Conservation (phyloP, 2,329 filamentous ascomycete genomes). For the Albophoma yamanashiensis region DNA sequence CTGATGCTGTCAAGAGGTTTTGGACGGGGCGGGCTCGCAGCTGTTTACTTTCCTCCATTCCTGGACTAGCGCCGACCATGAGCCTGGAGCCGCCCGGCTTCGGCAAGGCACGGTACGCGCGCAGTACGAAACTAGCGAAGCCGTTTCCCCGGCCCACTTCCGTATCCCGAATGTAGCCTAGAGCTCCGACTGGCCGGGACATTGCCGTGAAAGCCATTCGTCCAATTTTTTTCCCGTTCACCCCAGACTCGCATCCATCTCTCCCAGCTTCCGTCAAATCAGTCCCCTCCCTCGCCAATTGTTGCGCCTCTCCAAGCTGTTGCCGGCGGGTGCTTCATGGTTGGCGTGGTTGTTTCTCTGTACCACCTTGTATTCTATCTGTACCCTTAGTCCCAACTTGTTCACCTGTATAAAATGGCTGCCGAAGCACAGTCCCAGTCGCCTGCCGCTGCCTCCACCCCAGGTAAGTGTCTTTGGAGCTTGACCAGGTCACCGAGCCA, state of each 20-base stretch:
- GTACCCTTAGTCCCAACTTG: slow-evolving; percentile 3
- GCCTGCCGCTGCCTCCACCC: slow-evolving; percentile 12
- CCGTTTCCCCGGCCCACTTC: not conserved
- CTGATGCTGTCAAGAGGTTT: not conserved
- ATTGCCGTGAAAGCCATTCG: slow-evolving; percentile 14
- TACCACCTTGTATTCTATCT: slow-evolving; percentile 8
- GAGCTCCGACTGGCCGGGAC: slow-evolving; percentile 13
- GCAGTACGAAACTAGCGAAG: not conserved
- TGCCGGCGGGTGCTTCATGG: slow-evolving; percentile 16
- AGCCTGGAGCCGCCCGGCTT: not conserved
- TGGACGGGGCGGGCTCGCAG: not conserved
- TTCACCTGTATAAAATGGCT: slow-evolving; percentile 17
- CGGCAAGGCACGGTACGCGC: slow-evolving; percentile 1
- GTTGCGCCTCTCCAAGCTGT: slow-evolving; percentile 10
- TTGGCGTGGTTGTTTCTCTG: slow-evolving; percentile 10
- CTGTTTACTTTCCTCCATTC: slow-evolving; percentile 21
- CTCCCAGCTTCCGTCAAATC: slow-evolving; percentile 9
- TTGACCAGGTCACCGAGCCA: not conserved
- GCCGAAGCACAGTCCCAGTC: slow-evolving; percentile 13
- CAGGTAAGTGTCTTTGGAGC: slow-evolving; percentile 6
- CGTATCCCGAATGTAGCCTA: slow-evolving; percentile 1
- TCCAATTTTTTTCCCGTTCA: slow-evolving; percentile 19
- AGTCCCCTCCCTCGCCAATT: slow-evolving; percentile 2
- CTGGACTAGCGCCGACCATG: slow-evolving; percentile 11
- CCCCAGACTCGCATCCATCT: slow-evolving; percentile 9